Evolutionary conservation across 2,329 filamentous ascomycete genomes (phyloP).

Genomic region (Sarocladiaceae sp.): DNA sequence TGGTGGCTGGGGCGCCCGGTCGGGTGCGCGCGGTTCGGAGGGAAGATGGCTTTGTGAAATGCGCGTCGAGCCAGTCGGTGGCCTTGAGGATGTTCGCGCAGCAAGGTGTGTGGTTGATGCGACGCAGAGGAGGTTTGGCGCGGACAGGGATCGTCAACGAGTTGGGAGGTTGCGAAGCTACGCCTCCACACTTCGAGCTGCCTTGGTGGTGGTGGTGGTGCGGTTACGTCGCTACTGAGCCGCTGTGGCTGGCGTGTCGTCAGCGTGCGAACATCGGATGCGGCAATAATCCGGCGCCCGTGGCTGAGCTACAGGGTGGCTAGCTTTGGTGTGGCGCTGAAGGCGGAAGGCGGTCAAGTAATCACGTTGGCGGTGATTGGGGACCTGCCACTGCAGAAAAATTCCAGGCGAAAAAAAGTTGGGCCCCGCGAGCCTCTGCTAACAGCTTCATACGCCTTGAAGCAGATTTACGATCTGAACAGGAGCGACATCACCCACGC

Average conservation of each 20-base stretch:
- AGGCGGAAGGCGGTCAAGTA: constrained; percentile 16
- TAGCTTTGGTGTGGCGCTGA: neutral
- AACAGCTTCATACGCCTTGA: constrained; percentile 3
- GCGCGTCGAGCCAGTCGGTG: constrained; percentile 2
- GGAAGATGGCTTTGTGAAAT: neutral
- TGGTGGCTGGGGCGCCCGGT: neutral
- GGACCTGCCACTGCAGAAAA: constrained; percentile 15
- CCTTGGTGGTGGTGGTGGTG: neutral
- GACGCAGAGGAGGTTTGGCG: neutral
- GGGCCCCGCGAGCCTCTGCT: constrained; percentile 13
- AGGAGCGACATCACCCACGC: constrained; percentile 5
- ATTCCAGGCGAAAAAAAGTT: constrained; percentile 15
- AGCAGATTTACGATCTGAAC: neutral
- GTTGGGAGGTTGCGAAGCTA: constrained; percentile 3
- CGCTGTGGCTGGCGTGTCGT: constrained; percentile 6
- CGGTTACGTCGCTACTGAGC: constrained; percentile 4
- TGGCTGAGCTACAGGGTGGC: neutral
- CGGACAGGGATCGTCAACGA: neutral
- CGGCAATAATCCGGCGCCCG: neutral
- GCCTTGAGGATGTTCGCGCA: neutral
- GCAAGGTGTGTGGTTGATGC: neutral
- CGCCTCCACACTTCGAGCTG: constrained; percentile 1
- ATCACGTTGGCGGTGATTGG: constrained; percentile 13
- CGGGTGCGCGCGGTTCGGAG: neutral
- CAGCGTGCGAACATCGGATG: neutral